phyloP scores from a whole-genome alignment of 2,329 filamentous ascomycete species.

The Penicillium capsulatum region DNA sequence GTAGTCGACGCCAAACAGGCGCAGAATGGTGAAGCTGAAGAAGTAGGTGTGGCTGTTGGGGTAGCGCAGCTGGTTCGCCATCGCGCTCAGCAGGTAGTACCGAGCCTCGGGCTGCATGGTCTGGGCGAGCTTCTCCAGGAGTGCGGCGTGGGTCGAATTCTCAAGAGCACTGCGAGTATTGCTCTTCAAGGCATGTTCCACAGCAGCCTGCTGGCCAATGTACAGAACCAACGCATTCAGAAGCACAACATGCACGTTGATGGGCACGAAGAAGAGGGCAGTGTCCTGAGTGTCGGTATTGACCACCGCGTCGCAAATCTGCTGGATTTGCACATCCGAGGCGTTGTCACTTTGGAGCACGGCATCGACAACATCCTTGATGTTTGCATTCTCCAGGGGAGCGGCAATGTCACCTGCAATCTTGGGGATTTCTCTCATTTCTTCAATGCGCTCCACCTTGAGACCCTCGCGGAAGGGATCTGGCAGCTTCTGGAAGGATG shows the following conservation, averaged over 20 bases:
- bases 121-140: conserved; percentile 72
- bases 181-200: conserved; percentile 55
- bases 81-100: conserved; percentile 77
- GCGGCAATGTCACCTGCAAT: conserved; percentile 60
- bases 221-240: conserved; percentile 82
- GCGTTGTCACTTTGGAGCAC: conserved; percentile 56
- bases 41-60: conserved; percentile 88
- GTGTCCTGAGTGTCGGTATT: conserved; percentile 56
- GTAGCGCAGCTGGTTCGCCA: conserved; percentile 87
- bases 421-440: conserved; percentile 64
- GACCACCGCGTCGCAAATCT: conserved; percentile 70
- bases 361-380: conserved; percentile 53
- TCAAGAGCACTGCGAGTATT: conserved; percentile 58
- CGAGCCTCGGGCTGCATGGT: conserved; percentile 72
- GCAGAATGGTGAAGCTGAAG: conserved; percentile 79
- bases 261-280: conserved; percentile 61
- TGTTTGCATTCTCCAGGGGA: conserved; percentile 45
- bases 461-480: conserved; percentile 69
- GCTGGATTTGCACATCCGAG: conserved; percentile 65
- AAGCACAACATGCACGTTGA: conserved; percentile 65
- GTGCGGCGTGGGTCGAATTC: conserved; percentile 62
- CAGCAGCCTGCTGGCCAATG: conserved; percentile 68
- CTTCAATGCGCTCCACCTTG: conserved; percentile 72
- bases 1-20: conserved; percentile 74
- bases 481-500: conserved; percentile 64